These are phyloP conservation scores for Aurifilum marmelostoma DNA, from an alignment of 2,329 filamentous ascomycete genomes.

Conservation along the genomic window DNA sequence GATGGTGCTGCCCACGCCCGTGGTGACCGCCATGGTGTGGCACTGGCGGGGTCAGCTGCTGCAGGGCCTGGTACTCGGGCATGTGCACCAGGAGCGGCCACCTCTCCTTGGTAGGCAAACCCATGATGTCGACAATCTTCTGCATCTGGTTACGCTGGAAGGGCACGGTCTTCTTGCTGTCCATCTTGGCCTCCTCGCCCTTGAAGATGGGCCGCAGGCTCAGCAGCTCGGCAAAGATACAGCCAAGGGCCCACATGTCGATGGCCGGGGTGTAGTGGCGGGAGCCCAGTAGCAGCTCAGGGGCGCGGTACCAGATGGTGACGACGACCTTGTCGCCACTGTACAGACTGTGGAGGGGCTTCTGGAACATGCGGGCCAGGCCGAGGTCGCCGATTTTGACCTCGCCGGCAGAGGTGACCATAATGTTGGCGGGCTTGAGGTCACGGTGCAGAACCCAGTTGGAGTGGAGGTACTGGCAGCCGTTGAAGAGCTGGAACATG, in stretches of 20 bases:
- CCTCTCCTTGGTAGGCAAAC: conserved; percentile 81
- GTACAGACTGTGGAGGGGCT: conserved; percentile 89
- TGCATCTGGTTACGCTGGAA: conserved; percentile 99
- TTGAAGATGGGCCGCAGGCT: conserved; percentile 95
- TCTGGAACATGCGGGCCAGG: conserved; percentile 89
- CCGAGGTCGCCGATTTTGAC: conserved; percentile 96
- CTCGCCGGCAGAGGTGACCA: conserved; percentile 88
- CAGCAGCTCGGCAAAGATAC: conserved; percentile 94
- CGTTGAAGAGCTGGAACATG: conserved; percentile 93
- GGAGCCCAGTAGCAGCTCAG: conserved; percentile 87
- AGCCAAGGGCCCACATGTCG: conserved; percentile 96
- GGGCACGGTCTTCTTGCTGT: conserved; percentile 94
- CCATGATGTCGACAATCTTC: conserved; percentile 96
- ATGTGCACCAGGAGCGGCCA: conserved; percentile 86
- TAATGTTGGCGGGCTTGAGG: conserved; percentile 83
- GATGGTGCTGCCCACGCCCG: conserved; percentile 53
- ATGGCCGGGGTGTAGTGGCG: conserved; percentile 97
- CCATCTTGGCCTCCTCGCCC: conserved; percentile 98
- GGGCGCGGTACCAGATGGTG: conserved; percentile 98
- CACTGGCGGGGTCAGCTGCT: conserved; percentile 55
- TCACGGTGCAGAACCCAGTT: conserved; percentile 98
- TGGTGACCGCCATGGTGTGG: conserved; percentile 47
- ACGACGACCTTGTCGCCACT: conserved; percentile 97
- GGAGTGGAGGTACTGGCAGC: conserved; percentile 89
- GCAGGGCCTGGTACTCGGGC: conserved; percentile 75